Evolutionary conservation across 768 basidiomycete species (phyloP).

Genomic region (Russula sp.): DNA sequence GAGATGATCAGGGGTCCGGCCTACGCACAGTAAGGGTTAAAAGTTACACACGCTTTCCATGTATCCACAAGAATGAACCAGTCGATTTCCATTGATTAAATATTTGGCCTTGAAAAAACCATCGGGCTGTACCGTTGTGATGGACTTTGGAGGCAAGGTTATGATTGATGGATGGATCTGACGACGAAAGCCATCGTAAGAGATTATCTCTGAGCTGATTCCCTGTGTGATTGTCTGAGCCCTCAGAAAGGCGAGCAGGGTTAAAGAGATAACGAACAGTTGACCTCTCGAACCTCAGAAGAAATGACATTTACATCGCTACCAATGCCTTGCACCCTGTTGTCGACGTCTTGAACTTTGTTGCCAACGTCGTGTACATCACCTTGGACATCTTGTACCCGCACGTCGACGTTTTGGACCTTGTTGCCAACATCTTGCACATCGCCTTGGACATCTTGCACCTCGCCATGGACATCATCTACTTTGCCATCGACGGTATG

Average conservation of each 20-base stretch:
- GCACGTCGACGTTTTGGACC: too few species aligned
- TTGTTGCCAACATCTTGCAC: neutral
- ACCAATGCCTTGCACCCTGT: too few species aligned
- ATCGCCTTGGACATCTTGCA: neutral
- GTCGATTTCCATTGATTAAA: neutral
- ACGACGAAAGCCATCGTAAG: neutral
- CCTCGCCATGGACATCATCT: neutral
- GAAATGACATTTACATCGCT: too few species aligned
- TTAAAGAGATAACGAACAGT: neutral
- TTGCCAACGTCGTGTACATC: too few species aligned
- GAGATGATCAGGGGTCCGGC: neutral
- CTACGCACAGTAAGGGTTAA: neutral
- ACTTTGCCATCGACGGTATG: neutral
- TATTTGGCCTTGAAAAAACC: neutral
- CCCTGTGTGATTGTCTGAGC: neutral
- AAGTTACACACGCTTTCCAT: neutral
- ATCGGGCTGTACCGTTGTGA: neutral
- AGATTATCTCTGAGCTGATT: neutral
- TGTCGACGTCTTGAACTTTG: neutral
- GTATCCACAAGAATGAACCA: neutral
- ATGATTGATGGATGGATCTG: neutral
- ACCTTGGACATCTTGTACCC: neutral
- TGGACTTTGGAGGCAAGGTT: neutral
- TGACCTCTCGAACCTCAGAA: too few species aligned
- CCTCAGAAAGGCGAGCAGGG: neutral